Percentiles rank a stretch among this genome's conserved stretches.
Conservation (phyloP, 2,329 filamentous ascomycete genomes). For the Pestalotiopsis sp. region DNA sequence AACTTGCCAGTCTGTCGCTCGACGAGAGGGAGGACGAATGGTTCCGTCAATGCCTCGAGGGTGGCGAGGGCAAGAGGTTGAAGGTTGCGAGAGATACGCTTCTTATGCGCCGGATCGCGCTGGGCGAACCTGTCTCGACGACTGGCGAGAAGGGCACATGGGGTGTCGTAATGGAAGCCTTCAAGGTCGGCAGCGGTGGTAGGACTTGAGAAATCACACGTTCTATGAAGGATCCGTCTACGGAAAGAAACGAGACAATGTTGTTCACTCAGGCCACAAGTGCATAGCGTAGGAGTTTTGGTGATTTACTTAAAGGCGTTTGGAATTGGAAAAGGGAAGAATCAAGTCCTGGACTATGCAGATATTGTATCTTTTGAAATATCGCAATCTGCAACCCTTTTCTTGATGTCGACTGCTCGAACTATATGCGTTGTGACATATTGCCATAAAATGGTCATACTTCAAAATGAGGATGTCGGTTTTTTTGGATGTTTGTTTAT, state of each 20-base stretch:
- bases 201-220: conserved; percentile 17
- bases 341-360: neutral
- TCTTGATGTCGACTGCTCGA: neutral
- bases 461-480: too few species aligned
- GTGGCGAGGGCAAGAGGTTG: conserved; percentile 65
- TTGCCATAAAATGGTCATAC: too few species aligned
- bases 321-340: neutral
- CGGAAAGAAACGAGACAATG: neutral
- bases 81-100: conserved; percentile 73
- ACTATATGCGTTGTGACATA: too few species aligned
- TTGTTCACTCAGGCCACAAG: neutral
- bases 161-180: conserved; percentile 53
- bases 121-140: conserved; percentile 47
- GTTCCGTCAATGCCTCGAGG: conserved; percentile 70
- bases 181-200: conserved; percentile 46
- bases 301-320: neutral
- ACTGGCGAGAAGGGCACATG: conserved; percentile 52
- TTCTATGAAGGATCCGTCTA: neutral
- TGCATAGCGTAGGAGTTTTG: conserved; percentile 33
- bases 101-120: conserved; percentile 72
- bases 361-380: neutral
- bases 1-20: conserved; percentile 76
- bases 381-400: neutral
- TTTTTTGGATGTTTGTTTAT: too few species aligned
- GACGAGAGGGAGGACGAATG: conserved; percentile 70